phyloP scores from a whole-genome alignment of 768 basidiomycete genomes.

The Strobilomyces echinocephalus region DNA sequence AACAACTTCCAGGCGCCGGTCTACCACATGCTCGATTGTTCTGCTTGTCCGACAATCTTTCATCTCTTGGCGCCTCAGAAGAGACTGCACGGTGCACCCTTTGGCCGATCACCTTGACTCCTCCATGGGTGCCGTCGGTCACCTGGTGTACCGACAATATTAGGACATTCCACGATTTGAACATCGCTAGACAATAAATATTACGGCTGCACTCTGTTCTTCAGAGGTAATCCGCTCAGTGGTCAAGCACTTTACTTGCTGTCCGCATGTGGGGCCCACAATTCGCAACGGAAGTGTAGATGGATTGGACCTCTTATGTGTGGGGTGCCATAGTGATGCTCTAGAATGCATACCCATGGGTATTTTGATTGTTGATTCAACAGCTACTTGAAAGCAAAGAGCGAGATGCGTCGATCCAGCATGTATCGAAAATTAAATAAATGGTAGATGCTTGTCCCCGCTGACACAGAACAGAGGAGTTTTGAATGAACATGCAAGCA shows the following conservation, averaged over 20 bases:
- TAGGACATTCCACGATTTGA: neutral
- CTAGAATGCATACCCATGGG: too few species aligned
- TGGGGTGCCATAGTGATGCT: too few species aligned
- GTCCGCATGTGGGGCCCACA: too few species aligned
- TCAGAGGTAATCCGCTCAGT: too few species aligned
- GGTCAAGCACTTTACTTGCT: too few species aligned
- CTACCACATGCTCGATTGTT: conserved; percentile 56
- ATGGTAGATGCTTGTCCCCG: neutral
- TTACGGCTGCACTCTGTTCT: too few species aligned
- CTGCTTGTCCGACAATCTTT: conserved; percentile 38
- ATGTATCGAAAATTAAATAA: neutral
- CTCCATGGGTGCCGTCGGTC: conserved; percentile 49
- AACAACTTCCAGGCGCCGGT: conserved; percentile 54
- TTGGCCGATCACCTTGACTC: conserved; percentile 54
- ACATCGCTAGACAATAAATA: too few species aligned
- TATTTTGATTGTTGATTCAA: too few species aligned
- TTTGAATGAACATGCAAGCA: neutral
- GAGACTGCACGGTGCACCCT: conserved; percentile 42
- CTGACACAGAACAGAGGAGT: neutral
- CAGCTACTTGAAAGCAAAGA: too few species aligned
- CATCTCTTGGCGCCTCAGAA: conserved; percentile 57
- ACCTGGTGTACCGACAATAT: conserved; percentile 57
- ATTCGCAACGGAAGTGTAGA: too few species aligned
- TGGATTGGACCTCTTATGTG: too few species aligned
- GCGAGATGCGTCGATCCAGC: too few species aligned